phyloP scores from a whole-genome alignment of 2,329 filamentous ascomycete genomes.

The Fusarium sp. region DNA sequence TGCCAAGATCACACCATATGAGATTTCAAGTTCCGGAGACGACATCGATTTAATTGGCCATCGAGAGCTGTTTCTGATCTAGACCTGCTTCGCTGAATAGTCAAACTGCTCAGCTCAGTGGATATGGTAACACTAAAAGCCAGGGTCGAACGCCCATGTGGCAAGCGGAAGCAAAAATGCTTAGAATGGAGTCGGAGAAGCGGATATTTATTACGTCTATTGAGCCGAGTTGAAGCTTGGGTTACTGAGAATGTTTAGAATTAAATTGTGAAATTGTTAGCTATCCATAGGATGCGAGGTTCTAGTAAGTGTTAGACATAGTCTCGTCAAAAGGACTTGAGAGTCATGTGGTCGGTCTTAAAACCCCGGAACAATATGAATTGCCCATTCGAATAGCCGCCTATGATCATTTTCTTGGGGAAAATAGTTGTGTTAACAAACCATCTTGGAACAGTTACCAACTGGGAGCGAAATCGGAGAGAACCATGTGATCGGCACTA shows the following conservation, averaged over 20 bases:
- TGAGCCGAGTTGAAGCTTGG: neutral
- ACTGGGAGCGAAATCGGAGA: conserved; percentile 45
- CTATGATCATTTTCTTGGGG: neutral
- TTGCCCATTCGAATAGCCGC: conserved; percentile 13
- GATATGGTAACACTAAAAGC: conserved; percentile 19
- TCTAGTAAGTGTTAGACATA: neutral
- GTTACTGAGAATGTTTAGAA: conserved; percentile 22
- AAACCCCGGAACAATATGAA: conserved; percentile 19
- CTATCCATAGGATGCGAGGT: neutral
- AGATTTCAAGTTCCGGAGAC: conserved; percentile 20
- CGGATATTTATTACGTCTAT: conserved; percentile 35
- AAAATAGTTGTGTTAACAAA: neutral
- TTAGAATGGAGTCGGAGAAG: conserved; percentile 2
- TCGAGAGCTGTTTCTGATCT: neutral
- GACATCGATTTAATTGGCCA: conserved; percentile 15
- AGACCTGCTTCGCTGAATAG: conserved; percentile 9
- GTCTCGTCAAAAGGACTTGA: neutral
- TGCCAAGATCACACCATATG: conserved; percentile 20
- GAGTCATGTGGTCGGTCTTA: conserved; percentile 38
- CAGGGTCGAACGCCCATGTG: conserved; percentile 19
- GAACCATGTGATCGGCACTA: conserved; percentile 29
- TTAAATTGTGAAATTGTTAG: neutral
- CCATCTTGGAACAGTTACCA: conserved; percentile 23
- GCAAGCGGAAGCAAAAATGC: conserved; percentile 21
- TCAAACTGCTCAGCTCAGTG: conserved; percentile 31